Evolutionary conservation across 192 early-diverging fungal species (phyloP), one percentile per base, ranked within the genome.

Genomic region (Mortierella antarctica): DNA sequence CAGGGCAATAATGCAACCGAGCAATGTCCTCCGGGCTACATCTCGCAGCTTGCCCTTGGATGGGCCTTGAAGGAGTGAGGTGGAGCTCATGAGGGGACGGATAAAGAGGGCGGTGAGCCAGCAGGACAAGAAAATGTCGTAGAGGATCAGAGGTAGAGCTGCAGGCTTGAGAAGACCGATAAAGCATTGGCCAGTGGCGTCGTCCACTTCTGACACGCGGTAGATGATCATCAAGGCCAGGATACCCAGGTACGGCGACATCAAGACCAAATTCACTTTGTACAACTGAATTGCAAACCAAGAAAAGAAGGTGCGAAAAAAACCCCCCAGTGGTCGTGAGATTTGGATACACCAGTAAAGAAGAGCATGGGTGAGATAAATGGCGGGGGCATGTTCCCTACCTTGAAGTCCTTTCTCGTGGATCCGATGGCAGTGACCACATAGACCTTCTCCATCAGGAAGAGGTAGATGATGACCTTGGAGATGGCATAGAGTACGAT

Each of bases 401-500:
- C 63, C 23, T 47, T 62, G 5, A 75, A 77, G 18, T 70, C 65
- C 7, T 68, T 47, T 48, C 85, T 59, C 5, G 72, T 59, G 1
- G 62, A 50, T 4, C 74, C 67, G 31, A 63, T 47, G 21, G 65
- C 74, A 4, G 67, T 77, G 60, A 77, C 74, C 7, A 77, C 67
- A n/a, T 77, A 70, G 47, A 77, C 67, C 62, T 65, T 68, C 72
- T 86, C 85, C 44, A 83, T 84, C 61, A 86, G 67, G 66, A 84
- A 86, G 13, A 86, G 61, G 52, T 84, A 86, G n/a, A 86, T 70
- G 0, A 84, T 42, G 14, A 86, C 60, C 48, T 86, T 86, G 69
- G 76, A 67, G 7, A 61, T 17, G 1, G 83, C 79, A 61, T 86
- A 82, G 8, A 86, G 57, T 47, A 79, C 44, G 20, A 83, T 70